A percentile compares a stretch with the other conserved stretches of the same genome.
These are phyloP conservation scores for Petrea volubilis DNA, from an alignment of 257 asterid species.

Conservation along the genomic window DNA sequence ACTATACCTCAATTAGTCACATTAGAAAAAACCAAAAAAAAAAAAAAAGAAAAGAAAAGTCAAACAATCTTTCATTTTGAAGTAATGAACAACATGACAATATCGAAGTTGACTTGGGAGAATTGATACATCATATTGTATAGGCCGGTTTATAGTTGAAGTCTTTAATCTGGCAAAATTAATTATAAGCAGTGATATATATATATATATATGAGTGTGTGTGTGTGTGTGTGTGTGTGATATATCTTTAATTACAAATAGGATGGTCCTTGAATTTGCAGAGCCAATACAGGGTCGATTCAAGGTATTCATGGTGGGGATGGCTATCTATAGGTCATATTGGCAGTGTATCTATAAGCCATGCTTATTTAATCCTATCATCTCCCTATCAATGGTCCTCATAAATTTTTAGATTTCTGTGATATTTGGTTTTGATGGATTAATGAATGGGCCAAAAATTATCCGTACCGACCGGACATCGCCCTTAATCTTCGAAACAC, in stretches of 20 bases:
- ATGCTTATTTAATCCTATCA: conserved; percentile 18
- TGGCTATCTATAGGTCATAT: neutral
- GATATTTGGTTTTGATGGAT: neutral
- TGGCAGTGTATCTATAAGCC: neutral
- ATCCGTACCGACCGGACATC: conserved; percentile 41
- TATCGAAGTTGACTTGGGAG: neutral
- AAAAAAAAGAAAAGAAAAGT: neutral
- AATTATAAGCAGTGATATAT: neutral
- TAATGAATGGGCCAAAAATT: conserved; percentile 30
- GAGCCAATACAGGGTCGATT: neutral
- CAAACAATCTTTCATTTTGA: conserved; percentile 7
- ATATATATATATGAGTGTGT: neutral
- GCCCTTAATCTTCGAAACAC: neutral
- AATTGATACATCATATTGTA: neutral
- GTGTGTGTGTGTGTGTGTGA: too few relatives aligned
- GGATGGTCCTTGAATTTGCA: neutral
- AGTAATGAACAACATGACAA: neutral
- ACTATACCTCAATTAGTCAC: neutral
- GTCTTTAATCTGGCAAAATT: neutral
- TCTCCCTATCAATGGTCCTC: conserved; percentile 4
- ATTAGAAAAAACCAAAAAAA: too few relatives aligned
- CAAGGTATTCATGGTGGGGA: neutral
- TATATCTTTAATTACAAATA: too few relatives aligned
- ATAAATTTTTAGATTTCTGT: neutral
- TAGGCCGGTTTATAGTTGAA: neutral